Evolutionary conservation across 1,284 basidiomycete genomes (phyloP), one percentile per base, ranked within the genome.

Genomic region (Marasmius oreades): DNA sequence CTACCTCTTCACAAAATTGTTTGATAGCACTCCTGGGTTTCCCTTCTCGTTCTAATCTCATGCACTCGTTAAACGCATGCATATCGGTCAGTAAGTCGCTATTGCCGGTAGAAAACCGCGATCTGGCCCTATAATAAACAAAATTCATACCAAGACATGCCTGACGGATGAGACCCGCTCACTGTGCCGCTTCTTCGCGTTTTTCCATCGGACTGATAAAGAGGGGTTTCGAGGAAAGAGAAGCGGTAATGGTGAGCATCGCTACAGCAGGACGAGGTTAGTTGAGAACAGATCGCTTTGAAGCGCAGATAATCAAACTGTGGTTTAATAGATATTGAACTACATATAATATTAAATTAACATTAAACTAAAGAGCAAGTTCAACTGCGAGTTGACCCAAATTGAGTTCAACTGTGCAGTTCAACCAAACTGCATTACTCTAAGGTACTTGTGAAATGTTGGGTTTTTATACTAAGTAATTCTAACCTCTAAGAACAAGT

Each of bases 41-140:
- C 2, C 81, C 77, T 52, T 82, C 76, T 7, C 72, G 66, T 14
- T 80, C 79, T 50, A 91, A 67, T 44, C 73, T 72, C 46, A 79
- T 70, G 60, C 83, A 91, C 59, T 87, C 81, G 34, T 89, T 78
- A 66, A 90, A 96, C 0, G 93, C 92, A 46, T 82, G 77, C 6
- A 85, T 79, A 63, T 95, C 90, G 0, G 93, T 93, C 26, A 98
- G 74, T 5, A 98, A 77, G 66, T 98, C 95, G 61, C 93, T 95
- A 57, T 88, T 85, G n/a, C 78, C 87, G 11, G 75, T 78, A 8
- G 82, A 73, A 64, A 94, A 94, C 10, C 78, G 78, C 47, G 79
- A 76, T 57, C 88, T 81, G 3, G 92, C 90, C 60, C 88, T 92
- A 62, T 12, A 23, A 24, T 36, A 20, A 28, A 61, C 52, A 34